Evolutionary conservation across 2,329 filamentous ascomycete species (phyloP).

Genomic region (Xylariaceae sp.): DNA sequence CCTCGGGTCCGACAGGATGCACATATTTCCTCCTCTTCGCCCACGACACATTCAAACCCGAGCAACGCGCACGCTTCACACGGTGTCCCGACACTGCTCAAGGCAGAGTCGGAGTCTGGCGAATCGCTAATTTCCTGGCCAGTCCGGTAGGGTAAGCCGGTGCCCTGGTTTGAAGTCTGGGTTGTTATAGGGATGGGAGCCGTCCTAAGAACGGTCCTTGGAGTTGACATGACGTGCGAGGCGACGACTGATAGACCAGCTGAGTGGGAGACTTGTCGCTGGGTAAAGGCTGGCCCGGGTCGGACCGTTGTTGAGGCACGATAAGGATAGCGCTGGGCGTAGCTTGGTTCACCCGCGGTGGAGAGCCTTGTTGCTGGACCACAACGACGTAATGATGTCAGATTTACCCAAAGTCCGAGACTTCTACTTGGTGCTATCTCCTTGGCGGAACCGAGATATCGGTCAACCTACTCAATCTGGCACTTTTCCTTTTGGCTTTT

Average conservation of each 20-base stretch:
- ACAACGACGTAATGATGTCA: no score
- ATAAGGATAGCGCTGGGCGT: conserved; percentile 11
- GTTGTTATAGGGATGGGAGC: conserved; percentile 62
- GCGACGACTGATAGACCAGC: no score
- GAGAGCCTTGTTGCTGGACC: no score
- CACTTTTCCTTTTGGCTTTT: conserved; percentile 1
- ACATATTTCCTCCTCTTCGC: conserved; percentile 68
- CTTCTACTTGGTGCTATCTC: conserved; percentile 10
- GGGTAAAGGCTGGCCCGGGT: no score
- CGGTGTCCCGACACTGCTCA: conserved; percentile 44
- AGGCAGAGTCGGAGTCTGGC: conserved; percentile 40
- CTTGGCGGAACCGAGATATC: no score
- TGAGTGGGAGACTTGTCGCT: no score
- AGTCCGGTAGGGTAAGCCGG: conserved; percentile 37
- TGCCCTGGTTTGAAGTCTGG: conserved; percentile 46
- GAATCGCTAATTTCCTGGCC: conserved; percentile 41
- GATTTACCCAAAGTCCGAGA: background rate
- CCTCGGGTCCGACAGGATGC: conserved; percentile 73
- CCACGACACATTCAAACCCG: conserved; percentile 69
- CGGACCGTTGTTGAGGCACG: conserved; percentile 5
- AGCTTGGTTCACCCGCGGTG: conserved; percentile 3
- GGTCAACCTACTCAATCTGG: conserved; percentile 5
- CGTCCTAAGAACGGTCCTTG: conserved; percentile 51
- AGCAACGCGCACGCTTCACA: conserved; percentile 71
- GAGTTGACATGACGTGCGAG: conserved; percentile 47